Conservation (phyloP, 352 stramenopile genomes). For the Thalassiosira hispida region DNA sequence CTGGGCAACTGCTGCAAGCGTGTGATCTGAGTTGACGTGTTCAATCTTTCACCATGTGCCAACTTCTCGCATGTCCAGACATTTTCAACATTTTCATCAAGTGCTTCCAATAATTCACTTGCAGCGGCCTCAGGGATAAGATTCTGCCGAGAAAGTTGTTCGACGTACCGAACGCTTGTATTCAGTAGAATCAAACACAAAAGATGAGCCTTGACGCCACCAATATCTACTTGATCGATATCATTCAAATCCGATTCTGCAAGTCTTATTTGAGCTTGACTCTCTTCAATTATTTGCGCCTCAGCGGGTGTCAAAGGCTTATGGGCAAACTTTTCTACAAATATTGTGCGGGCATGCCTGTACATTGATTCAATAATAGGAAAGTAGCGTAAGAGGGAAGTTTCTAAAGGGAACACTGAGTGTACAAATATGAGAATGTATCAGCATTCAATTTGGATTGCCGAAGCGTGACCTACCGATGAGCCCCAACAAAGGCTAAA, state of each 20-base stretch:
- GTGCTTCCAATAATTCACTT: constrained; percentile 12
- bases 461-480: too few species aligned
- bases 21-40: neutral
- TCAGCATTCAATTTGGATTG: too few species aligned
- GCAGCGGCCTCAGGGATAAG: constrained; percentile 13
- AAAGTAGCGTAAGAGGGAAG: too few species aligned
- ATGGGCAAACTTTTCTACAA: constrained; percentile 16
- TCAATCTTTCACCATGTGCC: neutral
- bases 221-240: constrained; percentile 36
- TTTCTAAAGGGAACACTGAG: too few species aligned
- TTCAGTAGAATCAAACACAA: constrained; percentile 65
- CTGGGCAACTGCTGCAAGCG: neutral
- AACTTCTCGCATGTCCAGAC: neutral
- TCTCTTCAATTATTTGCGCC: constrained; percentile 58
- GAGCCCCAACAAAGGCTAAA: constrained; percentile 13
- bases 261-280: constrained; percentile 33
- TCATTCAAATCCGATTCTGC: constrained; percentile 46
- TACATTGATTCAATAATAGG: too few species aligned
- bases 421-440: too few species aligned
- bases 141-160: constrained; percentile 32
- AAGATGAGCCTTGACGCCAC: constrained; percentile 50
- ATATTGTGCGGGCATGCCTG: constrained; percentile 1
- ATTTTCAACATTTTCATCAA: constrained; percentile 5
- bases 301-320: constrained; percentile 35
- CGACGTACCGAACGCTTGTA: constrained; percentile 36